These are phyloP conservation scores for Claviceps paspali DNA, from an alignment of 2,329 filamentous ascomycete genomes.

Conservation along the genomic window DNA sequence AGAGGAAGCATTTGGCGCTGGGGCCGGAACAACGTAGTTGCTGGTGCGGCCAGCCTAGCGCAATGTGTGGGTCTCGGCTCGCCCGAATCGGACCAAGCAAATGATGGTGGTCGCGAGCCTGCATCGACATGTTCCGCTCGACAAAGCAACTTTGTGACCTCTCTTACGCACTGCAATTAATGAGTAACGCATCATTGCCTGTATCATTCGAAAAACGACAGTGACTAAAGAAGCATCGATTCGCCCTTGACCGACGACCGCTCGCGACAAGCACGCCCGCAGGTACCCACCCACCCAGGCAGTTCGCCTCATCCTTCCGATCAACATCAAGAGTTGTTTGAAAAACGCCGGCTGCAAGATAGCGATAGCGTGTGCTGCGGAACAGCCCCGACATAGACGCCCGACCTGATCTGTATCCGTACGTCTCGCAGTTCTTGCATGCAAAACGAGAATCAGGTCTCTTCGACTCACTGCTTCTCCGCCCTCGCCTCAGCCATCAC, in stretches of 20 bases:
- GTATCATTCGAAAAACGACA: neutral
- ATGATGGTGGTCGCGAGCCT: neutral
- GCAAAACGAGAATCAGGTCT: neutral
- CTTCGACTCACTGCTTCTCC: neutral
- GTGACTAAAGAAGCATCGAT: neutral
- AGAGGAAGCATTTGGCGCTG: no score
- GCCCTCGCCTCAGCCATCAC: neutral
- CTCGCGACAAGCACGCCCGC: neutral
- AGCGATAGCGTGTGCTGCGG: neutral
- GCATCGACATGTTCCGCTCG: neutral
- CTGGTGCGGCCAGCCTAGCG: neutral
- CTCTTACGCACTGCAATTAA: neutral
- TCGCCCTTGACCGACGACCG: neutral
- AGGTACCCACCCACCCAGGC: neutral
- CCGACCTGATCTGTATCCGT: no score
- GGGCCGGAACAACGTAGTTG: conserved; percentile 13
- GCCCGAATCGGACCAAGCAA: neutral
- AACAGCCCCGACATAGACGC: neutral
- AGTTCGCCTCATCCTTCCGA: neutral
- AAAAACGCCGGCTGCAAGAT: neutral
- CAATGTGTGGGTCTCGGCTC: neutral
- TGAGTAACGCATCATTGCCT: neutral
- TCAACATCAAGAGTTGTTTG: neutral
- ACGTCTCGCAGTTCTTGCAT: no score
- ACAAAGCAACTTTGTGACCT: conserved; percentile 1